phyloP scores from a whole-genome alignment of 495 filamentous ascomycete genomes.

The Hypoxylon perforatum region DNA sequence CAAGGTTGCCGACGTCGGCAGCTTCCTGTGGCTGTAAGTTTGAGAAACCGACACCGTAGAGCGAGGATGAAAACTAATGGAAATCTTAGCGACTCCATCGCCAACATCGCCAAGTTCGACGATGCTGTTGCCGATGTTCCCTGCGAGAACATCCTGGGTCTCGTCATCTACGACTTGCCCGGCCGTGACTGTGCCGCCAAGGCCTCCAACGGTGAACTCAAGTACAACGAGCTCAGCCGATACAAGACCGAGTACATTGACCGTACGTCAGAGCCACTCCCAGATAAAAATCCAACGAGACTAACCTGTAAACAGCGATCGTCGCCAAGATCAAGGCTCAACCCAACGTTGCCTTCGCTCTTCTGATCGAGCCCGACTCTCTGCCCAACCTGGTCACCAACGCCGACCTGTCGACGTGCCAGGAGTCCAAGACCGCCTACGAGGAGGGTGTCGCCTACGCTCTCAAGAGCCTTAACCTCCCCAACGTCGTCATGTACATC shows the following conservation, averaged over 20 bases:
- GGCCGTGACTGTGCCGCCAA: constrained; percentile 82
- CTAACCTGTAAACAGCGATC: constrained; percentile 59
- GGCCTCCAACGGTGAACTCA: constrained; percentile 81
- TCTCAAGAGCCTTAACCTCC: constrained; percentile 73
- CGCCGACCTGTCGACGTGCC: constrained; percentile 69
- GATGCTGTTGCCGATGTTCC: constrained; percentile 66
- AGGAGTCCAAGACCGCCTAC: constrained; percentile 71
- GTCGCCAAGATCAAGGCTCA: constrained; percentile 64
- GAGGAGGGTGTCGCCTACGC: constrained; percentile 78
- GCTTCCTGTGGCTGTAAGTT: constrained; percentile 76
- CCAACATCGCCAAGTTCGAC: constrained; percentile 69
- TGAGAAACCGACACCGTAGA: not conserved
- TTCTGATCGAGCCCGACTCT: constrained; percentile 80
- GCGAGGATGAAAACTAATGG: constrained; percentile 21
- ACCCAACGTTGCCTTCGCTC: constrained; percentile 63
- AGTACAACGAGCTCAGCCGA: constrained; percentile 68
- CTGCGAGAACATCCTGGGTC: constrained; percentile 66
- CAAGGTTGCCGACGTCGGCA: constrained; percentile 71
- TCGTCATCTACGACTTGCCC: constrained; percentile 82
- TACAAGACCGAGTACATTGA: constrained; percentile 81
- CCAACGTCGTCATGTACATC: constrained; percentile 85
- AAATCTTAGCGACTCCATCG: constrained; percentile 62
- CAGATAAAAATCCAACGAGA: constrained; percentile 25
- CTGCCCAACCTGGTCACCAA: constrained; percentile 87
- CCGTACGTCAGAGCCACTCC: constrained; percentile 51